Base-by-base conservation (phyloP, 345 rosid genomes). In the Erucastrum elatum region DNA sequence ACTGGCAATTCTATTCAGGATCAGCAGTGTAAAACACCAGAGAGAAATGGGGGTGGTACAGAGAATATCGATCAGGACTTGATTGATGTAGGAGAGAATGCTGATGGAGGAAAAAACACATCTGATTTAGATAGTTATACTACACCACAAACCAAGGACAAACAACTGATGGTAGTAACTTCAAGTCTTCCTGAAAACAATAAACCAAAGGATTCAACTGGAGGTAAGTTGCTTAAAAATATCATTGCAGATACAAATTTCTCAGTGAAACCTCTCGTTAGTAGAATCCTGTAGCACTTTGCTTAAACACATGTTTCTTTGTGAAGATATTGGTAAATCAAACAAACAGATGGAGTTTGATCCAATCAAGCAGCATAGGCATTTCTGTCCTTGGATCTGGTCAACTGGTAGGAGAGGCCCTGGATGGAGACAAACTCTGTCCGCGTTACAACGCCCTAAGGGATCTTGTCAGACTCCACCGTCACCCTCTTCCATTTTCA, bases 361-460 rank as follows among this genome's bases (percentile, higher is more conserved):
- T 84, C 96, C 95, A 29, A 84, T 91, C 73, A 87, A 90, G 79
- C 99, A 93, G 85, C 98, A 91, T 79, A 84, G 97, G 60, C 92
- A 89, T 82, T 96, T 90, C 83, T 93, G 99, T 84, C 97, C 97
- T 17, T 91, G 99, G 99, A 91, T 93, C 85, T 76, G 82, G 76
- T 82, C 97, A 79, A 63, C 83, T 17, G 83, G 85, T 58, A 80
- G 81, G 44, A 80, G 85, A 55, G 80, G 78, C 71, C 90, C 96
- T 70, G 99, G 98, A 39, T 93, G 98, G 98, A 84, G 87, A 68
- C 96, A 84, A 70, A 91, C 98, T 29, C 82, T 93, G 12, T 80
- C 87, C 73, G 98, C 98, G 68, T 82, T 96, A 82, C 85, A 65
- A 35, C 87, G 86, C 51, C 79, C 73, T 58, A 88, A 81, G 69